Percentiles rank a stretch among this genome's conserved stretches.
Conservation (phyloP, 768 basidiomycete species). For the Tricholoma furcatifolium region DNA sequence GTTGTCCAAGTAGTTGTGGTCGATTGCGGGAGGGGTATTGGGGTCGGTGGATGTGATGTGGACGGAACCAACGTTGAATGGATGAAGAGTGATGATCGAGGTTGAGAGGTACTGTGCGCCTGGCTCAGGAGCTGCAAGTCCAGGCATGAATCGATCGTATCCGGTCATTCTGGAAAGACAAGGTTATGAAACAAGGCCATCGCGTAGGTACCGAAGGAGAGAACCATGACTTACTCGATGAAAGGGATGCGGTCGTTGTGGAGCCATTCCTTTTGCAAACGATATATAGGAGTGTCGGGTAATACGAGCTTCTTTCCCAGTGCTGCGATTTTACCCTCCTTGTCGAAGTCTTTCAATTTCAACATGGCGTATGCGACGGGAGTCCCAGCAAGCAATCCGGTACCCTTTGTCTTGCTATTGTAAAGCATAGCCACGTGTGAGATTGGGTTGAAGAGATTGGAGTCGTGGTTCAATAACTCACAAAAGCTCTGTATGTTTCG, state of each 20-base stretch:
- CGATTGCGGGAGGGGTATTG: constrained; percentile 12
- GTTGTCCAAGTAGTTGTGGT: constrained; percentile 17
- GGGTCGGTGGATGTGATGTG: constrained; percentile 23
- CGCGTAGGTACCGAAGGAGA: too few species aligned
- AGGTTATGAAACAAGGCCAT: too few species aligned
- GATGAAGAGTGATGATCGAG: constrained; percentile 27
- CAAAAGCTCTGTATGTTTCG: background rate
- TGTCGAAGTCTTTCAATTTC: background rate
- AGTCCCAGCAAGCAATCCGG: background rate
- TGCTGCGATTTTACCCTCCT: background rate
- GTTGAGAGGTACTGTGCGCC: constrained; percentile 23
- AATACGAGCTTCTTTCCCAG: background rate
- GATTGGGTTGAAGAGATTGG: background rate
- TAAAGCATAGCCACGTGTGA: too few species aligned
- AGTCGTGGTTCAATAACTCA: background rate
- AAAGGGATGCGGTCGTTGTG: background rate
- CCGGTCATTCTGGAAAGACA: background rate
- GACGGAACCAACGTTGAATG: constrained; percentile 39
- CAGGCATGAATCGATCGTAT: background rate
- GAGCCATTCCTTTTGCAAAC: background rate
- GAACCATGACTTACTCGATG: constrained; percentile 5
- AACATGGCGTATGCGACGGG: too few species aligned
- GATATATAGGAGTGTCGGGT: background rate
- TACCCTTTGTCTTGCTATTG: too few species aligned
- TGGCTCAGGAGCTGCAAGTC: too few species aligned